phyloP scores from a whole-genome alignment of 1,284 basidiomycete genomes.

The Athelia sp. region DNA sequence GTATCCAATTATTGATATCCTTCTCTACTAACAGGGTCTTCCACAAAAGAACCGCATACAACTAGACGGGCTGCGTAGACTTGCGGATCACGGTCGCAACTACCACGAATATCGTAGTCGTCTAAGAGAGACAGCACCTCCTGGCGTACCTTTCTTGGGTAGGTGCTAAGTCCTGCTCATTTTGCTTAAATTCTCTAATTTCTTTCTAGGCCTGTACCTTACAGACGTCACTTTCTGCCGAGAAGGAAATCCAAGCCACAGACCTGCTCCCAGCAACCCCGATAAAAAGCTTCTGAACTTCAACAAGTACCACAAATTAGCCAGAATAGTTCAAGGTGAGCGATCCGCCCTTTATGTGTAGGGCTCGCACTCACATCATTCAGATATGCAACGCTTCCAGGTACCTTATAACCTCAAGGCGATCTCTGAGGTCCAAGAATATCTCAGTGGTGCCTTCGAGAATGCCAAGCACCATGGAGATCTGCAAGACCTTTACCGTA shows the following conservation, averaged over 20 bases:
- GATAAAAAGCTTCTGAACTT: slow-evolving; percentile 89
- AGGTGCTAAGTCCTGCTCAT: slow-evolving; percentile 22
- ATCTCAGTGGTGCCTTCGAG: slow-evolving; percentile 68
- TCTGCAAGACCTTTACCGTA: slow-evolving; percentile 75
- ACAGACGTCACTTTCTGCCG: slow-evolving; percentile 95
- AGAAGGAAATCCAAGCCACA: slow-evolving; percentile 87
- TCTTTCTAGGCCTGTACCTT: slow-evolving; percentile 68
- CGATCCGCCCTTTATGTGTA: slow-evolving; percentile 1
- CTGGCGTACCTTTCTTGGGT: slow-evolving; percentile 92
- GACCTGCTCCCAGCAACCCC: slow-evolving; percentile 74
- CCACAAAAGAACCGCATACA: slow-evolving; percentile 80
- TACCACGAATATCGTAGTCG: slow-evolving; percentile 89
- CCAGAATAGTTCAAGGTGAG: slow-evolving; percentile 80
- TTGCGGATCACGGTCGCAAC: slow-evolving; percentile 89
- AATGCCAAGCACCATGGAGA: slow-evolving; percentile 69
- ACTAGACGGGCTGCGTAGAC: slow-evolving; percentile 76
- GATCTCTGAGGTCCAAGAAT: slow-evolving; percentile 81
- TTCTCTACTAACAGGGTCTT: slow-evolving; percentile 69
- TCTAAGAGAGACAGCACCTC: slow-evolving; percentile 78
- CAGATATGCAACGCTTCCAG: slow-evolving; percentile 94
- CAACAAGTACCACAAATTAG: slow-evolving; percentile 91
- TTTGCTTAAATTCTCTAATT: slow-evolving; percentile 6
- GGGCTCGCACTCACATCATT: background rate
- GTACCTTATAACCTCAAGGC: slow-evolving; percentile 77
- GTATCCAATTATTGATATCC: slow-evolving; percentile 5